Conservation (phyloP, 2,329 filamentous ascomycete genomes). For the Aspergillus brunneoviolaceus region DNA sequence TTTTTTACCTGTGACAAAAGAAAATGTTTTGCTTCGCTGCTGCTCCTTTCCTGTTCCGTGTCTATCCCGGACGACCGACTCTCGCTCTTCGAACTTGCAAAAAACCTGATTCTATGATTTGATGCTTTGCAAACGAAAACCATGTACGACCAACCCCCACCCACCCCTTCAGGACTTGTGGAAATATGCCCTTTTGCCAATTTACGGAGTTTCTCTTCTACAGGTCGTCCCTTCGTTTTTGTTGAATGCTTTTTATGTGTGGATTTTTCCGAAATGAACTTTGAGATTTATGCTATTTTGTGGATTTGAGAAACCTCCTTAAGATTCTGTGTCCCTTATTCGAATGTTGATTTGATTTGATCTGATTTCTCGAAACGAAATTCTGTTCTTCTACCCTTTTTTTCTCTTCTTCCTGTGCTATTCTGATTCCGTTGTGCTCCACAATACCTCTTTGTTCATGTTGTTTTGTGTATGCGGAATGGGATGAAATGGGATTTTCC, state of each 20-base stretch:
- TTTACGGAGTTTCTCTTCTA: slow-evolving; percentile 17
- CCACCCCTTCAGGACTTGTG: slow-evolving; percentile 14
- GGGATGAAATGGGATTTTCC: background rate
- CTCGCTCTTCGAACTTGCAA: slow-evolving; percentile 9
- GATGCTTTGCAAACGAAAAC: slow-evolving; percentile 6
- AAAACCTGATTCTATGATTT: slow-evolving; percentile 3
- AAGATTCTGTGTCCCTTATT: background rate
- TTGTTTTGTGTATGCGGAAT: background rate
- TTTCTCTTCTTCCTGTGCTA: background rate
- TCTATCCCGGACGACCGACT: slow-evolving; percentile 13
- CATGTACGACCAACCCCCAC: slow-evolving; percentile 18
- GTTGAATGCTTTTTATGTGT: slow-evolving; percentile 8
- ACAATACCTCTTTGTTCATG: background rate
- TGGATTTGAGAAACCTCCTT: background rate
- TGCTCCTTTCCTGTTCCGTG: background rate
- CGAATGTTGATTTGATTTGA: background rate
- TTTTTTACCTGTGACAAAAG: slow-evolving; percentile 13
- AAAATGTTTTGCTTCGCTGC: background rate
- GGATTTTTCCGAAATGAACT: slow-evolving; percentile 11
- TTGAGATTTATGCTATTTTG: slow-evolving; percentile 1
- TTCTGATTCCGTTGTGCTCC: background rate
- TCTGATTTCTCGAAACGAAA: background rate
- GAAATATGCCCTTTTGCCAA: slow-evolving; percentile 9
- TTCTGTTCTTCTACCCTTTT: background rate
- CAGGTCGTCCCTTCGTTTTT: slow-evolving; percentile 19